These are phyloP conservation scores for Skeletonema potamos DNA, from an alignment of 108 stramenopile genomes.

Conservation along the genomic window DNA sequence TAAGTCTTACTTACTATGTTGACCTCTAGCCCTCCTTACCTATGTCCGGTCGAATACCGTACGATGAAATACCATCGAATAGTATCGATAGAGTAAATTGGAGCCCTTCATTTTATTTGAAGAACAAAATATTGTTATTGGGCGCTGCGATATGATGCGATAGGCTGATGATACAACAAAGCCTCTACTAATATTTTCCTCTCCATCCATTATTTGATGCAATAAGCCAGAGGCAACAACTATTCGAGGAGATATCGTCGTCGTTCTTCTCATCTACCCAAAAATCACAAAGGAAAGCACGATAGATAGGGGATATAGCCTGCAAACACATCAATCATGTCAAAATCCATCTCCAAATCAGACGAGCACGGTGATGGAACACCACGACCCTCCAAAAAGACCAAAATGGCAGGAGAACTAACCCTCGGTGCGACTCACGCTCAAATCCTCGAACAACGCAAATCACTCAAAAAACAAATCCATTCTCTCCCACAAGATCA, in stretches of 20 bases:
- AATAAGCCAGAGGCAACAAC: neutral
- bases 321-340: neutral
- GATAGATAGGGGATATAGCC: neutral
- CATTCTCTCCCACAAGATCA: conserved; percentile 16
- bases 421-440: conserved; percentile 22
- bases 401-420: conserved; percentile 6
- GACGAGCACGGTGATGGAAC: neutral
- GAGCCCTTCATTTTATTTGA: no score
- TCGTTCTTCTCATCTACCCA: neutral
- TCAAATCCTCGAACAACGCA: conserved; percentile 10
- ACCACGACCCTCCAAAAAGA: neutral
- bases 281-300: no score
- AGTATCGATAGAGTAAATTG: no score
- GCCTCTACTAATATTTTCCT: no score
- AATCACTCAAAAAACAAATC: conserved; percentile 7
- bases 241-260: neutral
- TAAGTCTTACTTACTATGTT: no score
- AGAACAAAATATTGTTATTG: no score
- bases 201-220: no score
- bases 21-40: no score
- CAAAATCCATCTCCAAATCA: neutral
- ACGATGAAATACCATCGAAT: no score
- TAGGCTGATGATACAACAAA: no score
- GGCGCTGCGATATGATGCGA: no score
- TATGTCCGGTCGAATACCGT: no score